Evolutionary conservation across 305 asterid genomes (phyloP).

Genomic region (Solanum chacoense): DNA sequence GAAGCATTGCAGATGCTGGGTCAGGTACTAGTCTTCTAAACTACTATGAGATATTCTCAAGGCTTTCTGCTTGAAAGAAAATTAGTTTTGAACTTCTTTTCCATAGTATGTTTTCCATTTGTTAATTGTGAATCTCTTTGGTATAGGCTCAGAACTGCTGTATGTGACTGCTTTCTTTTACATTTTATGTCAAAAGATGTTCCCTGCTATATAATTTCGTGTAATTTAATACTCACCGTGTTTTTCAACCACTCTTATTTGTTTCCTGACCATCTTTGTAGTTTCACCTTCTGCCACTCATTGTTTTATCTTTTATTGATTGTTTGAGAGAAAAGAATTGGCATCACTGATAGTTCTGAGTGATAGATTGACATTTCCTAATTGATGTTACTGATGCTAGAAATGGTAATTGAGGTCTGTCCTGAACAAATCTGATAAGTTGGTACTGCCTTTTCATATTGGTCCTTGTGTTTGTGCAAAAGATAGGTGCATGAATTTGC

Average conservation of each 20-base stretch:
- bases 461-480: background rate
- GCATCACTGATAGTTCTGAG: background rate
- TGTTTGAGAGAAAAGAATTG: background rate
- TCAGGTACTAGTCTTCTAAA: slow-evolving; percentile 14
- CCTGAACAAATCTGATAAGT: background rate
- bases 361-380: background rate
- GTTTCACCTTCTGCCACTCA: background rate
- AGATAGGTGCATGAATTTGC: background rate
- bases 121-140: background rate
- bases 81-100: background rate
- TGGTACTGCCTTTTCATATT: background rate
- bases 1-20: slow-evolving; percentile 42
- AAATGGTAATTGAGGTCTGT: background rate
- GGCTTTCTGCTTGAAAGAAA: background rate
- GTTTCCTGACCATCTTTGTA: background rate
- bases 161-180: background rate
- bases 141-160: background rate
- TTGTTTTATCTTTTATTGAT: background rate
- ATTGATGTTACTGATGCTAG: background rate
- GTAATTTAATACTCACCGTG: background rate
- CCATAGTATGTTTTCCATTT: background rate
- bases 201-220: background rate
- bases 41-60: background rate
- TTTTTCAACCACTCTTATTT: background rate
- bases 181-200: background rate